Base-by-base conservation (phyloP, 768 basidiomycete species). In the Clitopilus passeckerianus region DNA sequence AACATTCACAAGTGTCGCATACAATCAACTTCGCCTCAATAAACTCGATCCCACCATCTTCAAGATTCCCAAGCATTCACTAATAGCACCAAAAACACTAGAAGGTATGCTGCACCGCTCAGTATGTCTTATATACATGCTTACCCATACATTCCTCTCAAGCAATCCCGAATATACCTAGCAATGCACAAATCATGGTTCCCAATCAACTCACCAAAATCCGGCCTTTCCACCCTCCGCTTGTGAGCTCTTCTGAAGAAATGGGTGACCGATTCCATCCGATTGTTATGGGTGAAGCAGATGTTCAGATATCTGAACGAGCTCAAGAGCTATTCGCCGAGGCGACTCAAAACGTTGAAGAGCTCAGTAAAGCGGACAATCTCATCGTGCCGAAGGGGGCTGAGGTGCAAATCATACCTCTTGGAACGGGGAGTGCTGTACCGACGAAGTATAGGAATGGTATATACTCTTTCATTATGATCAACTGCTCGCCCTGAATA, bases 401-500 rank as follows among this genome's bases (percentile, higher is more conserved):
- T 41, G 81, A 90, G 53, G 81, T 98, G 7, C 73, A 71, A 8
- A 75, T 98, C 46, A 81, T 90, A 7, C 81, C 94, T 1, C 77
- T 98, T 6, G 96, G 96, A 2, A 98, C 96, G 0, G 91, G 91
- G 1, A 95, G 93, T 66, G 88, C 93, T 0, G 70, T 91, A 41
- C 93, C 95, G 0, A 87, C 81, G 37, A 91, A 87, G 69, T 93
- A 93, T 65, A 83, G 96, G 59, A 98, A 97, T 70, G 91, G 93
- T 93, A 96, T 69, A 90, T 30, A 30, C 27, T 30, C 27, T 4
- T 30, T 3, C 27, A 30, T 30, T 7, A 7, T 30, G 27, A 30
- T 30, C 27, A 55, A 7, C 7, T 41, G 9, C 24, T 54, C 44
- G 35, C 52, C 7, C 6, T 55, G 52, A 37, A 43, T 33, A 22